Conservation (phyloP, 2,329 filamentous ascomycete genomes). For the Penicillium sp. region DNA sequence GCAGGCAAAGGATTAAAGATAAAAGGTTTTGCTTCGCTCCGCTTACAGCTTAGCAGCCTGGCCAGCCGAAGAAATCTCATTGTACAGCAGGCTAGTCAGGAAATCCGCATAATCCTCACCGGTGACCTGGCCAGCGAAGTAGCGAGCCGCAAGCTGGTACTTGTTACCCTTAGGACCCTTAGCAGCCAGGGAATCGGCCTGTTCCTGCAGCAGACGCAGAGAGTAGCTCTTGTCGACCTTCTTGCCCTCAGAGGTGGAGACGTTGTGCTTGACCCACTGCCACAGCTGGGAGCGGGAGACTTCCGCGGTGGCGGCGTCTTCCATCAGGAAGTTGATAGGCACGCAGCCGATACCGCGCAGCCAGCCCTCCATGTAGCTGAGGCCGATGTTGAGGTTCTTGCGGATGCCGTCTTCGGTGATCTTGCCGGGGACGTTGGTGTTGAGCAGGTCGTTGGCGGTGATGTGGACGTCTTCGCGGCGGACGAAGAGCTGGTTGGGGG, state of each 20-base stretch:
- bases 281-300: conserved; percentile 93
- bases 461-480: conserved; percentile 89
- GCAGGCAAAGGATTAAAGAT: too few species aligned
- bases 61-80: conserved; percentile 61
- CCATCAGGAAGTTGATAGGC: conserved; percentile 98
- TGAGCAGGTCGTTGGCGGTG: conserved; percentile 85
- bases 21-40: too few species aligned
- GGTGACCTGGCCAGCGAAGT: conserved; percentile 90
- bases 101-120: conserved; percentile 98
- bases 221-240: conserved; percentile 91
- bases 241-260: conserved; percentile 84
- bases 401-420: conserved; percentile 94
- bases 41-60: conserved; percentile 68
- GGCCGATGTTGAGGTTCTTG: conserved; percentile 96
- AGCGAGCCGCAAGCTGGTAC: conserved; percentile 85
- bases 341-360: conserved; percentile 92
- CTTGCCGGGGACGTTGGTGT: conserved; percentile 95
- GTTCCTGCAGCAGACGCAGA: conserved; percentile 83
- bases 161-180: conserved; percentile 88
- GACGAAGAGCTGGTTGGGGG: conserved; percentile 92
- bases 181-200: conserved; percentile 72
- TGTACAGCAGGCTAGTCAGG: conserved; percentile 82
- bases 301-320: conserved; percentile 96
- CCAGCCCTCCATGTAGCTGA: conserved; percentile 99
- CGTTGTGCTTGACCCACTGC: conserved; percentile 84